A percentile compares a stretch with the other conserved stretches of the same genome.
These are phyloP conservation scores for Cladorrhinum sp. DNA, from an alignment of 2,329 filamentous ascomycete genomes.

Conservation along the genomic window DNA sequence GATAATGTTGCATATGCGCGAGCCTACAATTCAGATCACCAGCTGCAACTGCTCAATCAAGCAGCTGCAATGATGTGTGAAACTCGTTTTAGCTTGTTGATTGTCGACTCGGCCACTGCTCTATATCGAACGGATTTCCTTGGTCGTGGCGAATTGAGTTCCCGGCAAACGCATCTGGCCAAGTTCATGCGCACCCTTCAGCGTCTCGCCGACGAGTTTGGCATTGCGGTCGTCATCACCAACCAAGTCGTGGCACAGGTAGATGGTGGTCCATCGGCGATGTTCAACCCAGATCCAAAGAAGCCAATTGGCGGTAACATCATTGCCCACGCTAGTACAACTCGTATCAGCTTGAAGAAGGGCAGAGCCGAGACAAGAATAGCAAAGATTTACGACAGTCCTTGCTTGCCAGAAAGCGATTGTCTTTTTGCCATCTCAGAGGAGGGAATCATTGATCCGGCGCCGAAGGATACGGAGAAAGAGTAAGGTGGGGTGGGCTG, in stretches of 20 bases:
- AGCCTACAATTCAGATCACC: conserved; percentile 97
- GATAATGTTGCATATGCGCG: conserved; percentile 98
- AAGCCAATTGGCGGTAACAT: conserved; percentile 99
- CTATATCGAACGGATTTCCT: conserved; percentile 96
- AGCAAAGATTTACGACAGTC: conserved; percentile 99
- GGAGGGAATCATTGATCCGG: conserved; percentile 93
- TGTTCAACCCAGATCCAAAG: conserved; percentile 99
- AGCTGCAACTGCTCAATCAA: conserved; percentile 90
- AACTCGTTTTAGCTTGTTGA: conserved; percentile 90
- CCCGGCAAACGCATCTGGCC: conserved; percentile 80
- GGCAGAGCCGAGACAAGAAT: conserved; percentile 92
- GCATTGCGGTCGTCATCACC: conserved; percentile 96
- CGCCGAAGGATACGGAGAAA: conserved; percentile 92
- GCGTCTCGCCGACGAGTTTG: conserved; percentile 77
- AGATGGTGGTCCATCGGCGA: conserved; percentile 89
- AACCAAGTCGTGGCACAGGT: conserved; percentile 99
- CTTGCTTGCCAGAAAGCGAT: conserved; percentile 93
- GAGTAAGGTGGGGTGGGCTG: conserved; percentile 33
- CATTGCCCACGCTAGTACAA: conserved; percentile 96
- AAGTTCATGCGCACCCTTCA: conserved; percentile 87
- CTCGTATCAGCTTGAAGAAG: conserved; percentile 91
- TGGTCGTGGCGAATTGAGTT: conserved; percentile 95
- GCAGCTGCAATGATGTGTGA: conserved; percentile 99
- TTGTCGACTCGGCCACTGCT: conserved; percentile 94
- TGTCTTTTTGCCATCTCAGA: conserved; percentile 96